Evolutionary conservation across 129 eudicot species (phyloP).

Genomic region (Solidago caesia): DNA sequence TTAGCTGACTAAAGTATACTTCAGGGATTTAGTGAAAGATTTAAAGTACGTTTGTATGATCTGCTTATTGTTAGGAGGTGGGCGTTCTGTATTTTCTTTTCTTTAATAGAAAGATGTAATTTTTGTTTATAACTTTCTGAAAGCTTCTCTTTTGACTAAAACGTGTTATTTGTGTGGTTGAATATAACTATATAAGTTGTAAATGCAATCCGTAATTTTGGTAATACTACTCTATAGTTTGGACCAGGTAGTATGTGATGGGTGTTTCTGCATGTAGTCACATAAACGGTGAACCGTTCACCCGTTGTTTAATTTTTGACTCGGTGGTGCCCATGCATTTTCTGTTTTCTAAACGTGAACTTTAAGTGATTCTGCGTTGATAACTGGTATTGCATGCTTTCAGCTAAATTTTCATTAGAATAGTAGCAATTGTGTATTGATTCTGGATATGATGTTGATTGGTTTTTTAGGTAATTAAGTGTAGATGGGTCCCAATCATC

Average conservation of each 20-base stretch:
- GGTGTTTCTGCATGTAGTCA: neutral
- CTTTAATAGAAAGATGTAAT: neutral
- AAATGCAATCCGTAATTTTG: neutral
- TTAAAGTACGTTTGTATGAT: too few species aligned
- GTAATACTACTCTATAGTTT: neutral
- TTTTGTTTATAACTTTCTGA: neutral
- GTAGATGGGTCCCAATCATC: conserved; percentile 61
- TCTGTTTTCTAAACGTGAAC: neutral
- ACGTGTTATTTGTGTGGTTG: neutral
- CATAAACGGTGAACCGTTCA: neutral
- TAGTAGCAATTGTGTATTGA: conserved; percentile 14
- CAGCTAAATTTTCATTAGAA: neutral
- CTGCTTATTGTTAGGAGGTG: neutral
- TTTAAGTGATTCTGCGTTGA: neutral
- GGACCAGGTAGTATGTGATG: neutral
- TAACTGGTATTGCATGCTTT: neutral
- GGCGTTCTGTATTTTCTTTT: neutral
- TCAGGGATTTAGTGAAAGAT: too few species aligned
- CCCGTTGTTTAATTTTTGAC: neutral
- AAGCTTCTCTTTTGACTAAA: neutral
- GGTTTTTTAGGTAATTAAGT: conserved; percentile 36
- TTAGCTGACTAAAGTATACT: too few species aligned
- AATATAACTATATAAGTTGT: neutral
- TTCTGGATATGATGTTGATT: conserved; percentile 23
- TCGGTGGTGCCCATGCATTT: neutral